Conservation (phyloP, 805 yeast genomes). For the Lachancea quebecensis region DNA sequence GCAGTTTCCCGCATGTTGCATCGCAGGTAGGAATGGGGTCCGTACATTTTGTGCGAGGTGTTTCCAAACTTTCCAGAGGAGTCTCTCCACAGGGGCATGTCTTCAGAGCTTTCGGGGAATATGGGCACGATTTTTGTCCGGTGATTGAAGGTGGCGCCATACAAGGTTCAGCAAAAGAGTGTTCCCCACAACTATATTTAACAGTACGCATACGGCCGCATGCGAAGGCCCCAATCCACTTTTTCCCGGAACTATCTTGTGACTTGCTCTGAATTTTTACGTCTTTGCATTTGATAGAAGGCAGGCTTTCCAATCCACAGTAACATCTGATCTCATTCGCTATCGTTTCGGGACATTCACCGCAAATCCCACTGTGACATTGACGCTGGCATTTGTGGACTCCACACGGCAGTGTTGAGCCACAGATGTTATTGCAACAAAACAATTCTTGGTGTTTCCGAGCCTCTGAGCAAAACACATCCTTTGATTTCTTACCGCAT, state of each 20-base stretch:
- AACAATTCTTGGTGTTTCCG: conserved; percentile 47
- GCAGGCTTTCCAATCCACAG: conserved; percentile 55
- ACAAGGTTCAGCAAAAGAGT: conserved; percentile 49
- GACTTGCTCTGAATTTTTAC: conserved; percentile 40
- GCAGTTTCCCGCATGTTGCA: conserved; percentile 49
- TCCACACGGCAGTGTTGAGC: conserved; percentile 60
- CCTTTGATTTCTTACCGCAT: conserved; percentile 64
- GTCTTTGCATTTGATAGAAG: conserved; percentile 34
- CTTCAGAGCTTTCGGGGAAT: conserved; percentile 50
- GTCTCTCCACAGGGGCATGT: conserved; percentile 80
- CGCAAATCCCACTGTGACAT: conserved; percentile 85
- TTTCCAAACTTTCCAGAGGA: conserved; percentile 34
- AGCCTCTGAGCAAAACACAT: conserved; percentile 71
- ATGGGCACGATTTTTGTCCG: conserved; percentile 44
- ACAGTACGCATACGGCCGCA: conserved; percentile 42
- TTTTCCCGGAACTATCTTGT: conserved; percentile 21
- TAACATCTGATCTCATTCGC: conserved; percentile 48
- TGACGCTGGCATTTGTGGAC: conserved; percentile 52
- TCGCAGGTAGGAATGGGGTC: conserved; percentile 79
- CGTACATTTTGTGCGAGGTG: conserved; percentile 50
- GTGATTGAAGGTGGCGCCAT: conserved; percentile 26
- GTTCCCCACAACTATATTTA: conserved; percentile 54
- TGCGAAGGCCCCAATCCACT: conserved; percentile 47
- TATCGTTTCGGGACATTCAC: conserved; percentile 51
- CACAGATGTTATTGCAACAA: conserved; percentile 55